These are phyloP conservation scores for Phalaenopsis hybrid DNA, from an alignment of 116 monocot genomes.

Conservation along the genomic window DNA sequence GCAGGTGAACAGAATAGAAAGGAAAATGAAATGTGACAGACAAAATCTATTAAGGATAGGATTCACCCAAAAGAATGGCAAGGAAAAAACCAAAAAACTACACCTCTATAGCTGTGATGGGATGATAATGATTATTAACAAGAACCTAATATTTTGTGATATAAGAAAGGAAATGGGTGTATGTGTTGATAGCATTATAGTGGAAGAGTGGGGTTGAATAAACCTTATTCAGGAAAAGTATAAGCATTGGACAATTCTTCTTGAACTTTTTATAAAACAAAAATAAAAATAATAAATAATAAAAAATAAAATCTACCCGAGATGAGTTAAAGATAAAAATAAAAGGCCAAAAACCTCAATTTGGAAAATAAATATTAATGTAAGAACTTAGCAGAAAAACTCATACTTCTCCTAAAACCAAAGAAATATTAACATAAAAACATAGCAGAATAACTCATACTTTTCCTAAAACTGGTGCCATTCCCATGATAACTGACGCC, in stretches of 20 bases:
- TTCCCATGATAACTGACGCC: constrained; percentile 73
- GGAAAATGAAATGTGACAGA: no score
- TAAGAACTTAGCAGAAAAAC: neutral
- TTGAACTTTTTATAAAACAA: neutral
- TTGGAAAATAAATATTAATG: neutral
- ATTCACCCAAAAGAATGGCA: no score
- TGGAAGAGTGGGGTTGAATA: no score
- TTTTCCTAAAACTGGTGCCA: constrained; percentile 68
- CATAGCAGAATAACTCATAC: constrained; percentile 17
- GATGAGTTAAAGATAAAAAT: neutral
- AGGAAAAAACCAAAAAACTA: no score
- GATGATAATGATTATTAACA: no score
- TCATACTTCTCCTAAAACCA: constrained; percentile 53
- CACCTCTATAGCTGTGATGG: no score
- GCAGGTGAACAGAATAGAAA: no score
- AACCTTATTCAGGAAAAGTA: no score
- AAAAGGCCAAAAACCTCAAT: neutral
- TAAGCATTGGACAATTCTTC: neutral
- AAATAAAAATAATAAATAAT: neutral
- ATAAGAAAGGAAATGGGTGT: no score
- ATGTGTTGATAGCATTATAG: no score
- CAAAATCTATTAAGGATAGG: no score
- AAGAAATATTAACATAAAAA: neutral
- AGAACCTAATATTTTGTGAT: no score
- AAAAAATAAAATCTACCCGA: neutral